phyloP scores from a whole-genome alignment of 345 rosid species.

The Linum usitatissimum region DNA sequence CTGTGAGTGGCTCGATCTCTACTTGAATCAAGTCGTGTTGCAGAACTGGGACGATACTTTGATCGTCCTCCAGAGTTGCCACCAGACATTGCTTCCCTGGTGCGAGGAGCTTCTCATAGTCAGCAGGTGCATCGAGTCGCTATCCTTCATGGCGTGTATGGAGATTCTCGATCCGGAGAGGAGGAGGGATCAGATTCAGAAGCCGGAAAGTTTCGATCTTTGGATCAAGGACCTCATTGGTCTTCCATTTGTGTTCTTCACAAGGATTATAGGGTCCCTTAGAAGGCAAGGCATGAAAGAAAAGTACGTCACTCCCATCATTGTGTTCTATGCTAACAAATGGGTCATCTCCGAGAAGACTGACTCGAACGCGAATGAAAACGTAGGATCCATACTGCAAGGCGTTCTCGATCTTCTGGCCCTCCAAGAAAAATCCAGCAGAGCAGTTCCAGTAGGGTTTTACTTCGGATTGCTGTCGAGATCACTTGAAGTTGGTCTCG shows the following conservation, averaged over 20 bases:
- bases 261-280: constrained; percentile 53
- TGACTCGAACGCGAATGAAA: not conserved
- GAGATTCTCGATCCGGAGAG: constrained; percentile 74
- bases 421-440: constrained; percentile 37
- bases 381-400: constrained; percentile 26
- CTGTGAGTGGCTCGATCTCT: constrained; percentile 58
- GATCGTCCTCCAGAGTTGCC: constrained; percentile 47
- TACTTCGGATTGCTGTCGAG: constrained; percentile 51
- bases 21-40: constrained; percentile 66
- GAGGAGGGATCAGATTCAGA: constrained; percentile 35
- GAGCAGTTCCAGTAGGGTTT: constrained; percentile 56
- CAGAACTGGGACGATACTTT: constrained; percentile 75
- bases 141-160: constrained; percentile 83
- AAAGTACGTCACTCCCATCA: constrained; percentile 50
- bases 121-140: constrained; percentile 67
- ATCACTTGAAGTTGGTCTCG: constrained; percentile 31
- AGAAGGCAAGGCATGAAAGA: constrained; percentile 88
- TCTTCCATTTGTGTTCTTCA: constrained; percentile 60
- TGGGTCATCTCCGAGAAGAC: constrained; percentile 39
- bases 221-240: constrained; percentile 73
- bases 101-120: constrained; percentile 56
- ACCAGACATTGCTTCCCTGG: constrained; percentile 42
- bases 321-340: constrained; percentile 51
- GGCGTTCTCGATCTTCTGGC: constrained; percentile 53
- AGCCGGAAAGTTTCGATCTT: constrained; percentile 41